Base-by-base conservation (phyloP, 805 yeast species). In the Wickerhamomyces canadensis region DNA sequence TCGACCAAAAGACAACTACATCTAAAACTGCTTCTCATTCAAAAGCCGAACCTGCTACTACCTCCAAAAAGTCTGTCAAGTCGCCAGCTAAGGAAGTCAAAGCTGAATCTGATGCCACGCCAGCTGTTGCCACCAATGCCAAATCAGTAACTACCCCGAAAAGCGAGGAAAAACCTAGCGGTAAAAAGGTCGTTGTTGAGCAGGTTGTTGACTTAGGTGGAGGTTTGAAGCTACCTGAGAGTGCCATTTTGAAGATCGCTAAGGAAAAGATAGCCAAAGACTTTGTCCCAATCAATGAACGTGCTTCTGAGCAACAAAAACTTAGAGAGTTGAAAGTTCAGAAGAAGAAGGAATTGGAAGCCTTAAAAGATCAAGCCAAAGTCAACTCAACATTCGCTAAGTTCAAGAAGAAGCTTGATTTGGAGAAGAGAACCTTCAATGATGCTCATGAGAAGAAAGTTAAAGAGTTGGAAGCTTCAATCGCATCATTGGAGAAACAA, bases 161-260 rank as follows among this genome's bases (percentile, higher is more conserved):
- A 7, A 9, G 3, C 11, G 40, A 21, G 8, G 33, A 22, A 23
- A 19, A 32, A 16, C 25, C 38, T 14, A 28, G 28, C 11, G 16
- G 12, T 15, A 46, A 48, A 39, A 44, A 47, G 21, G 34, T 26
- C 9, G 45, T 41, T 14, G 45, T 44, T 17, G 57, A 54, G 29
- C 41, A 38, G 3, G 35, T 51, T n/a, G 36, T 54, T 27, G 57
- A 54, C 27, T 38, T 54, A 3, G 59, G 59, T 29, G 57, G 54
- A 32, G 59, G 59, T 9, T 40, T 54, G 33, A 53, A 52, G 39
- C 36, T 54, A 44, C 46, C 52, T 9, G 52, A 52, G 43, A 47
- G 53, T 27, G 43, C 43, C 6, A 45, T 54, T 21, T 42, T 50
- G 16, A 51, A 45, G 8, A 54, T 54, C 37, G 59, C 59, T 3